phyloP scores from a whole-genome alignment of 129 eudicot species.

The Centella asiatica region DNA sequence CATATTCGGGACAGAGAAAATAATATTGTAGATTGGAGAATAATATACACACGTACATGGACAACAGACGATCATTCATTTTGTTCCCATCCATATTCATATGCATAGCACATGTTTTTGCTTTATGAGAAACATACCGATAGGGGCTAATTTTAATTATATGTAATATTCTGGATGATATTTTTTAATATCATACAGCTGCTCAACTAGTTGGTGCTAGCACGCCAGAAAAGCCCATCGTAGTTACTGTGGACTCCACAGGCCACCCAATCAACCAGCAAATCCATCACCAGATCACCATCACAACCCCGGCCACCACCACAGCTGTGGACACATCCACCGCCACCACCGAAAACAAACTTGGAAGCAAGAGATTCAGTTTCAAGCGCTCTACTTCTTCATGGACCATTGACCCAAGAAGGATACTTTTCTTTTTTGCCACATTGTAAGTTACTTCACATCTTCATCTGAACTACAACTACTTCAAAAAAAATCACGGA shows the following conservation, averaged over 20 bases:
- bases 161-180: slow-evolving; percentile 3
- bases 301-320: slow-evolving; percentile 18
- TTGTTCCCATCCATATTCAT: slow-evolving; percentile 16
- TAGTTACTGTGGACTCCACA: slow-evolving; percentile 23
- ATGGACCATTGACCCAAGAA: slow-evolving; percentile 51
- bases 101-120: slow-evolving; percentile 27
- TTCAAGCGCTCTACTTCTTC: slow-evolving; percentile 41
- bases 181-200: slow-evolving; percentile 22
- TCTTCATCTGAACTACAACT: not conserved
- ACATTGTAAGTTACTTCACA: slow-evolving; percentile 49
- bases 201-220: slow-evolving; percentile 19
- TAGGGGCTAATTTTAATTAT: slow-evolving; percentile 2
- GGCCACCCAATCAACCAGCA: slow-evolving; percentile 28
- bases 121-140: slow-evolving; percentile 21
- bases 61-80: slow-evolving; percentile 11
- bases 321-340: too few species aligned
- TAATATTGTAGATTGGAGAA: not conserved
- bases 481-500: too few species aligned
- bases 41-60: not conserved
- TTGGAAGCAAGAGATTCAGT: slow-evolving; percentile 34
- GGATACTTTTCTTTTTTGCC: slow-evolving; percentile 71
- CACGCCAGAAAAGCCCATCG: slow-evolving; percentile 43
- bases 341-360: slow-evolving; percentile 31
- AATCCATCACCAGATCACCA: slow-evolving; percentile 61
- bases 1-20: slow-evolving; percentile 3